Conservation (phyloP, 2,329 filamentous ascomycete species). For the Diaporthe amygdali region DNA sequence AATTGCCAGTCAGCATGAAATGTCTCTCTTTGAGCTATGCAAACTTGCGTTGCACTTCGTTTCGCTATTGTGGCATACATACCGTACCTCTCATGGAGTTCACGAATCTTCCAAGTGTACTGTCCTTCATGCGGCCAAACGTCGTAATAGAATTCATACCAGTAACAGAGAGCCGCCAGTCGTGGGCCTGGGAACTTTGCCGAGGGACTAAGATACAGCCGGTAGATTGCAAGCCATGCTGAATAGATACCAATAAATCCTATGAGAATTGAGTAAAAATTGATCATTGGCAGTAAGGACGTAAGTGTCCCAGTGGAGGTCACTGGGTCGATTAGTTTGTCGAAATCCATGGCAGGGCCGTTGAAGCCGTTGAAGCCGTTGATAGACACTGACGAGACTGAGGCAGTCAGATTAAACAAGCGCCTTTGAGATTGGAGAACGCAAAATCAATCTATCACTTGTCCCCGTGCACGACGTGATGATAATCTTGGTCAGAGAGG, state of each 20-base stretch:
- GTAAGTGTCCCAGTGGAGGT: too few relatives aligned
- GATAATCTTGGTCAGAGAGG: background rate
- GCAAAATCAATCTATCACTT: background rate
- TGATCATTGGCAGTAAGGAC: background rate
- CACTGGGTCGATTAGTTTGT: background rate
- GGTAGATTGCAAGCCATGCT: background rate
- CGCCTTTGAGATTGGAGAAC: background rate
- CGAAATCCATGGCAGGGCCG: background rate
- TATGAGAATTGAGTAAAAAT: background rate
- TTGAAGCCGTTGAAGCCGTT: too few relatives aligned
- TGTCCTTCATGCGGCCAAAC: background rate
- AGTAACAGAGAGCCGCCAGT: background rate
- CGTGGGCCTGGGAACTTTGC: background rate
- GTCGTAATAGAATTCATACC: conserved; percentile 10
- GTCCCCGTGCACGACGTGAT: background rate
- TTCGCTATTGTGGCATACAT: background rate
- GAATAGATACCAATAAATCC: background rate
- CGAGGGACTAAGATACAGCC: background rate
- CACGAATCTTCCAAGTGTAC: background rate
- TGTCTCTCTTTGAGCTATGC: too few relatives aligned
- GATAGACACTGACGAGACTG: background rate
- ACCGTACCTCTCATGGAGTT: background rate
- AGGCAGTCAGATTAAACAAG: too few relatives aligned
- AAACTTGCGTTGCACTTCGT: too few relatives aligned
- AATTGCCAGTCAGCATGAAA: background rate